Percentiles rank a stretch among this genome's conserved stretches.
phyloP scores from a whole-genome alignment of 1,284 basidiomycete species.

The Pseudozyma pruni region DNA sequence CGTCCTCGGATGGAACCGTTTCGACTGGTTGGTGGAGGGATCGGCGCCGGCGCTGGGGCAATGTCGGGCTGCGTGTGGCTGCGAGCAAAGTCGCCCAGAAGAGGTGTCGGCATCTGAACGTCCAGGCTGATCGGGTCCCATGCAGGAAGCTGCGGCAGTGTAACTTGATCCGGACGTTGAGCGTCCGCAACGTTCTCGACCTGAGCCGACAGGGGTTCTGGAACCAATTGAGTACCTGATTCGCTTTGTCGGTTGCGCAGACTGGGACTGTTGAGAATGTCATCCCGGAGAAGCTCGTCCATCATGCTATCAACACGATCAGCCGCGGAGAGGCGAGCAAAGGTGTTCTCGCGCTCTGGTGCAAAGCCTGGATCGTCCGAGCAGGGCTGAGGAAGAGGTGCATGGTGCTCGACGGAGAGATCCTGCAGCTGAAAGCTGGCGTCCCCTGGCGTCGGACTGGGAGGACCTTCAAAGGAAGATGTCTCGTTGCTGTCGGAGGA shows the following conservation, averaged over 20 bases:
- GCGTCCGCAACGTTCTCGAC: slow-evolving; percentile 1
- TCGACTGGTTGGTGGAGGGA: slow-evolving; percentile 14
- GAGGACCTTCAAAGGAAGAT: slow-evolving; percentile 50
- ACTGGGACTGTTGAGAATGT: slow-evolving; percentile 53
- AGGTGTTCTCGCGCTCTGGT: slow-evolving; percentile 41
- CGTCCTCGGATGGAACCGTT: slow-evolving; percentile 33
- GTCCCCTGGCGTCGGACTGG: slow-evolving; percentile 29
- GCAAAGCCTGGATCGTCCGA: slow-evolving; percentile 16
- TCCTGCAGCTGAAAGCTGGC: slow-evolving; percentile 19
- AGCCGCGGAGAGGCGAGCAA: slow-evolving; percentile 45
- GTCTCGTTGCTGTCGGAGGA: slow-evolving; percentile 48
- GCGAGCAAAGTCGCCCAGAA: slow-evolving; percentile 17
- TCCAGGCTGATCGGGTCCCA: slow-evolving; percentile 61
- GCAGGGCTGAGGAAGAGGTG: slow-evolving; percentile 6
- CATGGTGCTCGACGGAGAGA: slow-evolving; percentile 31
- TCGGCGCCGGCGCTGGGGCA: slow-evolving; percentile 1
- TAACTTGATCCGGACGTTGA: slow-evolving; percentile 4
- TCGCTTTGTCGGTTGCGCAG: slow-evolving; percentile 15
- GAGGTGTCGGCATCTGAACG: slow-evolving; percentile 18
- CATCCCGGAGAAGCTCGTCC: slow-evolving; percentile 59
- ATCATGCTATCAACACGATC: slow-evolving; percentile 63
- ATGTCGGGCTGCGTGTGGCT: slow-evolving; percentile 28
- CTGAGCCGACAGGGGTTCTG: slow-evolving; percentile 11
- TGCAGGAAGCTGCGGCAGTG: slow-evolving; percentile 56
- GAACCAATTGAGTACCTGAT: not conserved